Evolutionary conservation across 768 basidiomycete species (phyloP).

Genomic region (Nidularia pulvinata): DNA sequence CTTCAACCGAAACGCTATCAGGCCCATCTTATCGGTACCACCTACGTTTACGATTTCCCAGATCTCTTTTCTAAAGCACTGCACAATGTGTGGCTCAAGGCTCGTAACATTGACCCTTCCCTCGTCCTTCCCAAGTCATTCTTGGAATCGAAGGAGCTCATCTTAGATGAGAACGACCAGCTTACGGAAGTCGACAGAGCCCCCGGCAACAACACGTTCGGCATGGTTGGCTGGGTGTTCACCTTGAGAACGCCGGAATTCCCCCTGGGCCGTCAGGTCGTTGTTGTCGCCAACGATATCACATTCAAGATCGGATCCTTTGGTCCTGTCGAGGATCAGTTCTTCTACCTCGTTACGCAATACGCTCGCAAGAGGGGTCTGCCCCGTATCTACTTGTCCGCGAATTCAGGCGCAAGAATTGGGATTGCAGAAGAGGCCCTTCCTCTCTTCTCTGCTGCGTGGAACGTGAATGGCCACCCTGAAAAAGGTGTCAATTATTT

Average conservation of each 20-base stretch:
- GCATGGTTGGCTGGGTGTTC: slow-evolving; percentile 99
- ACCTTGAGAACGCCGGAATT: slow-evolving; percentile 91
- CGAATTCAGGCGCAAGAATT: slow-evolving; percentile 97
- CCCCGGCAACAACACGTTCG: slow-evolving; percentile 92
- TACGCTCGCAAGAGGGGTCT: slow-evolving; percentile 88
- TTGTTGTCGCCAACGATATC: slow-evolving; percentile 97
- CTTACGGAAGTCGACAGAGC: slow-evolving; percentile 89
- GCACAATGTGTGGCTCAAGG: slow-evolving; percentile 88
- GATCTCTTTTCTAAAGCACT: slow-evolving; percentile 98
- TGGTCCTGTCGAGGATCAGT: slow-evolving; percentile 93
- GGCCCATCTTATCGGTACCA: slow-evolving; percentile 97
- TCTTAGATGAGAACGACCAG: slow-evolving; percentile 91
- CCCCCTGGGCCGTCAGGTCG: slow-evolving; percentile 82
- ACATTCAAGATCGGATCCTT: slow-evolving; percentile 99
- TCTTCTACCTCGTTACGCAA: slow-evolving; percentile 94
- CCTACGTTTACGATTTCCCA: slow-evolving; percentile 99
- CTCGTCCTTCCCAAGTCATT: slow-evolving; percentile 76
- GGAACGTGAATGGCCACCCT: slow-evolving; percentile 79
- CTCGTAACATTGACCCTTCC: slow-evolving; percentile 60
- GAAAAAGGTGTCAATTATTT: slow-evolving; percentile 97
- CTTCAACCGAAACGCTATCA: slow-evolving; percentile 99
- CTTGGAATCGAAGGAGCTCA: slow-evolving; percentile 86
- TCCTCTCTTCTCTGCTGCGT: slow-evolving; percentile 86
- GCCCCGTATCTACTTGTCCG: slow-evolving; percentile 96
- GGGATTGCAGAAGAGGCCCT: slow-evolving; percentile 94